Conservation (phyloP, 1,284 basidiomycete genomes). For the Volvariella volvacea region DNA sequence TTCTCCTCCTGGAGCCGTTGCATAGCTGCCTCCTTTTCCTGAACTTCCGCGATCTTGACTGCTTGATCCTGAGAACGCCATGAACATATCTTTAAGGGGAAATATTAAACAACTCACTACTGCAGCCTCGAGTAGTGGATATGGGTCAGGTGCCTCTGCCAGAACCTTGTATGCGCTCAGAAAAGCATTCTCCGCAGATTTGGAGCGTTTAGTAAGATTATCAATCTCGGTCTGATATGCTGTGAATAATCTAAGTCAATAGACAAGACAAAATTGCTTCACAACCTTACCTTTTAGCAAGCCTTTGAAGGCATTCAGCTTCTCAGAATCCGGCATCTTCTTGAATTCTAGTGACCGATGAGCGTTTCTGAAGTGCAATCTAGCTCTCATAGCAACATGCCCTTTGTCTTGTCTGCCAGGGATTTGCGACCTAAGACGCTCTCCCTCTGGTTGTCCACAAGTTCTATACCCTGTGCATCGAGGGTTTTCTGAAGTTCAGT, state of each 20-base stretch:
- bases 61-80: conserved; percentile 66
- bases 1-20: conserved; percentile 74
- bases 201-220: conserved; percentile 86
- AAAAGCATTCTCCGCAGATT: conserved; percentile 89
- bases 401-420: conserved; percentile 90
- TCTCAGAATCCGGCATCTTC: conserved; percentile 84
- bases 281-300: conserved; percentile 68
- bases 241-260: conserved; percentile 20
- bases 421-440: conserved; percentile 89
- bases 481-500: conserved; percentile 88
- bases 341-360: conserved; percentile 70
- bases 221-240: conserved; percentile 98
- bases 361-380: not conserved
- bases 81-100: not conserved
- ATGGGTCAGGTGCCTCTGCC: conserved; percentile 93
- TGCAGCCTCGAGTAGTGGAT: conserved; percentile 89
- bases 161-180: conserved; percentile 90
- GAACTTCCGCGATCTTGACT: conserved; percentile 78
- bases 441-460: conserved; percentile 98
- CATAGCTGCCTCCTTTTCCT: conserved; percentile 69
- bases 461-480: conserved; percentile 84
- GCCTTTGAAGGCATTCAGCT: conserved; percentile 78
- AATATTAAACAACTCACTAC: conserved; percentile 56
- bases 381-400: conserved; percentile 30
- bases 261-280: not conserved